phyloP scores from a whole-genome alignment of 2,329 filamentous ascomycete species.

The Nigrospora oryzae region DNA sequence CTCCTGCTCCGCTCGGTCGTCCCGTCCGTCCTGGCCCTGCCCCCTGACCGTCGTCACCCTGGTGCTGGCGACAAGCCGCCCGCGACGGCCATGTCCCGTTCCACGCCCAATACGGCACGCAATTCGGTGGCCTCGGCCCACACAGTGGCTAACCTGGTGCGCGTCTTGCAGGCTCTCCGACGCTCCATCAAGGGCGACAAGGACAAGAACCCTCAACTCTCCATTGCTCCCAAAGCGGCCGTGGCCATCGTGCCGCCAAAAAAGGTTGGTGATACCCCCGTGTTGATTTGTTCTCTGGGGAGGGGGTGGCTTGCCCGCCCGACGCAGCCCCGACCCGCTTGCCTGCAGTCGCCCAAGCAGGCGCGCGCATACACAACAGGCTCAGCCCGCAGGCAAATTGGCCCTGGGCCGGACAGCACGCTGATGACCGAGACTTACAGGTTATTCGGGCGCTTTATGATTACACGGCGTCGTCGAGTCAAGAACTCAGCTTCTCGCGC shows the following conservation, averaged over 20 bases:
- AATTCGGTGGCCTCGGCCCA: constrained; percentile 12
- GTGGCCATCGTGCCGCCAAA: constrained; percentile 87
- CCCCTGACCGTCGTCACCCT: too few relatives aligned
- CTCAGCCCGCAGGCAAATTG: too few relatives aligned
- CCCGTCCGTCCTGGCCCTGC: too few relatives aligned
- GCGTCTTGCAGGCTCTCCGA: constrained; percentile 60
- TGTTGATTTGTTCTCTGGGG: background rate
- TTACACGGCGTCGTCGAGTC: constrained; percentile 67
- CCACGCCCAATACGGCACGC: constrained; percentile 10
- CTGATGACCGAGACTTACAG: constrained; percentile 35
- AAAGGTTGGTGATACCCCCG: constrained; percentile 54
- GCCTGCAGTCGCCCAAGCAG: too few relatives aligned
- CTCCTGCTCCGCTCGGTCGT: constrained; percentile 6
- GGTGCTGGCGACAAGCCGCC: too few relatives aligned
- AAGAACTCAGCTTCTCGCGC: constrained; percentile 84
- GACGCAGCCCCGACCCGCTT: background rate
- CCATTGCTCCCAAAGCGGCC: constrained; percentile 76
- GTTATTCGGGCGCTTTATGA: constrained; percentile 97
- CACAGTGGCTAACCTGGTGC: constrained; percentile 26
- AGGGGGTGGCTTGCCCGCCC: constrained; percentile 1
- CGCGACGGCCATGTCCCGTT: constrained; percentile 13
- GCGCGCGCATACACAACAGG: too few relatives aligned
- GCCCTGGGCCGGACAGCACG: background rate
- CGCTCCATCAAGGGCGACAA: constrained; percentile 89
- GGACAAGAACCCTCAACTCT: constrained; percentile 63